Evolutionary conservation across 1,139 yeast genomes (phyloP), one percentile per base, ranked within the genome.

Genomic region (Geotrichum carabidarum): DNA sequence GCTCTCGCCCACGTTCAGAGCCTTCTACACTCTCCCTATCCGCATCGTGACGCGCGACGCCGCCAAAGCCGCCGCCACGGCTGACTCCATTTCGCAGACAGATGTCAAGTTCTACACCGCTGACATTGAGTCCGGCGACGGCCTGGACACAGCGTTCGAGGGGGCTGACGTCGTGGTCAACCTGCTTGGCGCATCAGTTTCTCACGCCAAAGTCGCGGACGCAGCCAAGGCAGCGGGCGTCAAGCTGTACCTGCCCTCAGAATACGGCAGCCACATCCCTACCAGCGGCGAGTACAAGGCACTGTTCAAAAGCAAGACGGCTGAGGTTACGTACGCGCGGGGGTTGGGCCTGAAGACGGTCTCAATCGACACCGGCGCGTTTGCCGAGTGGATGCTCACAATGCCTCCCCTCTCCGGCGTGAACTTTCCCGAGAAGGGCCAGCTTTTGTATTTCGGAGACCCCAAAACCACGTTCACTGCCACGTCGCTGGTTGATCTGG

Each of bases 241-340:
- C 47, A 78, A 79, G 65, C 62, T 82, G 38, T 82, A 76, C 67
- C 75, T 83, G 55, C 85, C 87, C 38, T 78, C 86, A 2, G 86
- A 83, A 63, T 83, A 79, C 61, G 88, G 88, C 47, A 64, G 71
- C 42, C 80, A 80, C 50, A 58, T 74, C 38, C 63, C 59, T 66
- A 32, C 62, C 65, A 14, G 66, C 64, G 17, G 60, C 59, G 32
- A 57, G 61, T 53, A 65, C 72, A 30, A 75, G 76, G 3, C 74
- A 74, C 0, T 71, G 74, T 61, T 79, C 37, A 62, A 54, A 0
- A 17, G 59, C 27, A 83, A 83, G 68, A 51, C 64, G 0, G 66
- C 62, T 1, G 81, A 78, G 62, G 68, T 77, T 4, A 64, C 65
- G 2, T 66, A 64, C 11, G 74, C 81, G 17, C 71, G 81, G 61